These are phyloP conservation scores for Tylopilus microsporus DNA, from an alignment of 1,284 basidiomycete genomes.

Conservation along the genomic window DNA sequence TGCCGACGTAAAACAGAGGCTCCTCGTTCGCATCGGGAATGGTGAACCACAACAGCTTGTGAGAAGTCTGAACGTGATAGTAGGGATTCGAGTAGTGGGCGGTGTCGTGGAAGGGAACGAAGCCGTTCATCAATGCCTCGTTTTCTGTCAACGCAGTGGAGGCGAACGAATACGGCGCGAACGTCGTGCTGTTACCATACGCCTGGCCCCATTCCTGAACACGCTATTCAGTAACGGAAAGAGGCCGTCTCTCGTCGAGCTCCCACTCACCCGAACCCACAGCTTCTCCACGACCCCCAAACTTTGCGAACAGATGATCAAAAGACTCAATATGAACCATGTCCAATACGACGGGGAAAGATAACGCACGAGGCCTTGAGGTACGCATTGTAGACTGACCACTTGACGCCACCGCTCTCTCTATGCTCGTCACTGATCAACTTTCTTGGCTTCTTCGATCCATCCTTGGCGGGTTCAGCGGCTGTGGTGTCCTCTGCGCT, in stretches of 20 bases:
- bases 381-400: constrained; percentile 61
- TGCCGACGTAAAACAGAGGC: constrained; percentile 48
- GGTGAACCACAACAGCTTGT: constrained; percentile 20
- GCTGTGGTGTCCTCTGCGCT: constrained; percentile 14
- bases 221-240: not conserved
- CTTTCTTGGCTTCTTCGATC: constrained; percentile 44
- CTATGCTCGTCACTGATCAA: constrained; percentile 55
- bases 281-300: constrained; percentile 47
- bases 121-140: constrained; percentile 27
- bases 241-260: not conserved
- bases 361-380: constrained; percentile 47
- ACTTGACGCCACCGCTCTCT: constrained; percentile 60
- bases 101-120: constrained; percentile 18
- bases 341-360: constrained; percentile 38
- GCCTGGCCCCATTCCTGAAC: constrained; percentile 45
- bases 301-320: constrained; percentile 33
- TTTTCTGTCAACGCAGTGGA: constrained; percentile 31
- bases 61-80: constrained; percentile 14
- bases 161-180: constrained; percentile 19
- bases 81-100: constrained; percentile 14
- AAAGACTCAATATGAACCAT: constrained; percentile 38
- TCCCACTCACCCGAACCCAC: constrained; percentile 44
- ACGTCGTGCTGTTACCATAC: constrained; percentile 27
- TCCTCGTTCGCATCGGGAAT: constrained; percentile 43
- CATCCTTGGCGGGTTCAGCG: constrained; percentile 13